These are phyloP conservation scores for Passiflora organensis DNA, from an alignment of 345 rosid genomes.

Conservation along the genomic window DNA sequence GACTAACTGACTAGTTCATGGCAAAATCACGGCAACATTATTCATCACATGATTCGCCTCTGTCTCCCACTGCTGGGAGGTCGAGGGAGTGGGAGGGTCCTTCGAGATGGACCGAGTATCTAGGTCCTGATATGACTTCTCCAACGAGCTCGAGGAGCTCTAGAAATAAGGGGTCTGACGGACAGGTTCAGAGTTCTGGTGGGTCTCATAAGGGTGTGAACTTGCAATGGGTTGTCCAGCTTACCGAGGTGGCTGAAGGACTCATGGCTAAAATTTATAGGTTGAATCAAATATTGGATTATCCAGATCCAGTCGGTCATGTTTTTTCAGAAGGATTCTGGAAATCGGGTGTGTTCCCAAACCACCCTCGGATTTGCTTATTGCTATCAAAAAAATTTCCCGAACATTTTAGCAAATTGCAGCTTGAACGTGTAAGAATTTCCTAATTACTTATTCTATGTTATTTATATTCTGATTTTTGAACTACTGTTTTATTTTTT, in stretches of 20 bases:
- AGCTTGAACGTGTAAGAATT: constrained; percentile 84
- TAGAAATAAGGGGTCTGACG: constrained; percentile 53
- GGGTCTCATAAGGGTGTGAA: constrained; percentile 72
- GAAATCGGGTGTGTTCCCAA: constrained; percentile 92
- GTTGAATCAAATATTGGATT: constrained; percentile 85
- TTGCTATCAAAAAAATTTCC: constrained; percentile 94
- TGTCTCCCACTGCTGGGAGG: constrained; percentile 56
- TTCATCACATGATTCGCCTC: constrained; percentile 44
- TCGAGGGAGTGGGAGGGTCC: constrained; percentile 93
- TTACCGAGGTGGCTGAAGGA: constrained; percentile 89
- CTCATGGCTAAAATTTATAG: constrained; percentile 97
- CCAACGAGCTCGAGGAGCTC: constrained; percentile 49
- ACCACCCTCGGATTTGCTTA: constrained; percentile 73
- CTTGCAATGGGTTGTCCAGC: constrained; percentile 87
- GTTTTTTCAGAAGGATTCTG: constrained; percentile 79
- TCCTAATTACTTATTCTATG: too few species aligned
- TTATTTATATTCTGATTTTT: background rate
- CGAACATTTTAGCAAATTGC: constrained; percentile 87
- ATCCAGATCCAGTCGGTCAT: constrained; percentile 75
- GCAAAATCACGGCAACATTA: constrained; percentile 59
- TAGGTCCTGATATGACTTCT: constrained; percentile 66
- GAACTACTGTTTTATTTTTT: constrained; percentile 4
- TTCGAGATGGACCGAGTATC: constrained; percentile 89
- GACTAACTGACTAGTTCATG: constrained; percentile 34
- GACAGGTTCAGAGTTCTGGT: constrained; percentile 56